These are phyloP conservation scores for Tetracladium maxilliforme DNA, from an alignment of 2,329 filamentous ascomycete genomes.

Conservation along the genomic window DNA sequence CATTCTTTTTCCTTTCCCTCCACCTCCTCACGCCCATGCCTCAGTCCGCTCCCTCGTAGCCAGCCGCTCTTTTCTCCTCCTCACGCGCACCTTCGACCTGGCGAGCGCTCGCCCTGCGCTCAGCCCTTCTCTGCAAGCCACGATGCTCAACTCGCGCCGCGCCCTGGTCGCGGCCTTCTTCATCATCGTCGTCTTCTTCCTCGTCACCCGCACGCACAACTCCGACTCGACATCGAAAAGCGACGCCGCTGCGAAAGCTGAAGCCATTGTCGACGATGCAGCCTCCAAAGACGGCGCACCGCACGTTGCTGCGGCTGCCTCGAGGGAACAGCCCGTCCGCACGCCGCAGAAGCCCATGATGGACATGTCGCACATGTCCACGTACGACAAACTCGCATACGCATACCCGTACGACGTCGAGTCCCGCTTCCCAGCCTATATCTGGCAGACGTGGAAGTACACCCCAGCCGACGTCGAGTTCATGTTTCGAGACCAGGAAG, in stretches of 20 bases:
- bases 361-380: conserved; percentile 57
- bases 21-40: too few species aligned
- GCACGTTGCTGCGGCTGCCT: conserved; percentile 20
- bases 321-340: conserved; percentile 16
- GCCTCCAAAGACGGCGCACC: conserved; percentile 6
- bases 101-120: too few species aligned
- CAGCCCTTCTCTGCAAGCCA: too few species aligned
- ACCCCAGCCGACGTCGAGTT: conserved; percentile 68
- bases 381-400: conserved; percentile 74
- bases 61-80: too few species aligned
- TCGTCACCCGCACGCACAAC: conserved; percentile 54
- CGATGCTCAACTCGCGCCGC: conserved; percentile 68
- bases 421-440: conserved; percentile 85
- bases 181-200: conserved; percentile 53
- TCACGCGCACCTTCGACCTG: too few species aligned
- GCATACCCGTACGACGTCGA: conserved; percentile 88
- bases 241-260: conserved; percentile 5
- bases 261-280: conserved; percentile 9
- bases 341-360: conserved; percentile 52
- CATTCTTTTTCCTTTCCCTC: too few species aligned
- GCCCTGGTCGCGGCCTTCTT: conserved; percentile 58
- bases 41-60: too few species aligned
- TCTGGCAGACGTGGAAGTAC: conserved; percentile 98
- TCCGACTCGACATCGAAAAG: not conserved
- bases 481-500: conserved; percentile 67